These are phyloP conservation scores for Aspergillus sp. DNA, from an alignment of 2,329 filamentous ascomycete genomes.

Conservation along the genomic window DNA sequence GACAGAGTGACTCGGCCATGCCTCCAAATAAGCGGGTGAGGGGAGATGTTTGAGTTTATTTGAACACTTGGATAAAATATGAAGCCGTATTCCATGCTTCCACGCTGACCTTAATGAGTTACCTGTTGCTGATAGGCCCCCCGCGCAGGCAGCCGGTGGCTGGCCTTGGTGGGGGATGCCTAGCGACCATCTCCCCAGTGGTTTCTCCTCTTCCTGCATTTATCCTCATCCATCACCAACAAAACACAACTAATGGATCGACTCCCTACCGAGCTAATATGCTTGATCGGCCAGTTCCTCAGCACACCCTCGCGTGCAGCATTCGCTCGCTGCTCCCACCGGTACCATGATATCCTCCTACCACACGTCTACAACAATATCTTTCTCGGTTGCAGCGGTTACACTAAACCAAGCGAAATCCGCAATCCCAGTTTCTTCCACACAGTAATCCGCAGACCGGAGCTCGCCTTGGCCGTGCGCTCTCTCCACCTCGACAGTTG, in stretches of 20 bases:
- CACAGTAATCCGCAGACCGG: not conserved
- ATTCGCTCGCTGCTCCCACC: not conserved
- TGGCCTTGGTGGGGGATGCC: no score
- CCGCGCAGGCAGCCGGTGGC: no score
- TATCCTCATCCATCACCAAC: not conserved
- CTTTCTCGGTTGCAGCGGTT: not conserved
- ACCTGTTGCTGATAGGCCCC: no score
- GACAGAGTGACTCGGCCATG: no score
- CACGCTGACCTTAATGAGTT: not conserved
- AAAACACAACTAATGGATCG: not conserved
- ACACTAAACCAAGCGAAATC: no score
- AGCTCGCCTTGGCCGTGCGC: not conserved
- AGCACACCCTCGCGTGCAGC: not conserved
- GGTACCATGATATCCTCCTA: not conserved
- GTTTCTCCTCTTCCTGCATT: not conserved
- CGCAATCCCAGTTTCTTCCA: not conserved
- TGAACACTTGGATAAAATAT: no score
- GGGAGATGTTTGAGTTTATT: no score
- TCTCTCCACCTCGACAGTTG: not conserved
- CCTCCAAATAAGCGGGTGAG: no score
- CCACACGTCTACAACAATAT: not conserved
- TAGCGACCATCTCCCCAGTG: not conserved
- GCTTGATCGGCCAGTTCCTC: not conserved
- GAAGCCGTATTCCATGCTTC: no score
- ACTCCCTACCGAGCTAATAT: not conserved